Conservation (phyloP, 208 protist species). For the Leishmania turanica region DNA sequence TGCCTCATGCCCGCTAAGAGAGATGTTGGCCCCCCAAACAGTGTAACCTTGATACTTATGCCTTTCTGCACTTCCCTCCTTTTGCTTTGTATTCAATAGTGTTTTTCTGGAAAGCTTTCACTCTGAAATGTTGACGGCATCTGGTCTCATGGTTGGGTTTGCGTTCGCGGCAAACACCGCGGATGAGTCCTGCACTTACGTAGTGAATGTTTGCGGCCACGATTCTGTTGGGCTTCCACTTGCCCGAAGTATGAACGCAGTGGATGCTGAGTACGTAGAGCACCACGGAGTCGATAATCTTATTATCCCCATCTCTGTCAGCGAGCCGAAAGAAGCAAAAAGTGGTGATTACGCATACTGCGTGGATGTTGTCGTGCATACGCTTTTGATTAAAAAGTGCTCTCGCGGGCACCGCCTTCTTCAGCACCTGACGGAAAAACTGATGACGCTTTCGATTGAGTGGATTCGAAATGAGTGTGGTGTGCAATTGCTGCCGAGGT, state of each 20-base stretch:
- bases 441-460: constrained; percentile 64
- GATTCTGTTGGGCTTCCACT: constrained; percentile 67
- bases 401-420: constrained; percentile 39
- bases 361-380: constrained; percentile 86
- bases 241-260: constrained; percentile 65
- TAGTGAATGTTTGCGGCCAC: constrained; percentile 87
- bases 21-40: not conserved
- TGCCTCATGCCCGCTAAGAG: not conserved
- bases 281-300: constrained; percentile 85
- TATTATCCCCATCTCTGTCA: constrained; percentile 85
- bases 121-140: constrained; percentile 17
- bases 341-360: constrained; percentile 38
- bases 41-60: too few species aligned
- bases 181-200: constrained; percentile 49
- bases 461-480: constrained; percentile 85
- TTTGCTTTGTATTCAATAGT: not conserved
- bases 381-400: constrained; percentile 56
- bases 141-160: constrained; percentile 30
- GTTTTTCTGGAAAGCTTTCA: not conserved
- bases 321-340: constrained; percentile 25
- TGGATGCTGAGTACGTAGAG: constrained; percentile 68
- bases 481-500: constrained; percentile 38
- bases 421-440: constrained; percentile 62
- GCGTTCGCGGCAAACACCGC: constrained; percentile 41
- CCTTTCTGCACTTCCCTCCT: not conserved